These are phyloP conservation scores for Pythium guiyangense DNA, from an alignment of 352 stramenopile species.

Conservation along the genomic window DNA sequence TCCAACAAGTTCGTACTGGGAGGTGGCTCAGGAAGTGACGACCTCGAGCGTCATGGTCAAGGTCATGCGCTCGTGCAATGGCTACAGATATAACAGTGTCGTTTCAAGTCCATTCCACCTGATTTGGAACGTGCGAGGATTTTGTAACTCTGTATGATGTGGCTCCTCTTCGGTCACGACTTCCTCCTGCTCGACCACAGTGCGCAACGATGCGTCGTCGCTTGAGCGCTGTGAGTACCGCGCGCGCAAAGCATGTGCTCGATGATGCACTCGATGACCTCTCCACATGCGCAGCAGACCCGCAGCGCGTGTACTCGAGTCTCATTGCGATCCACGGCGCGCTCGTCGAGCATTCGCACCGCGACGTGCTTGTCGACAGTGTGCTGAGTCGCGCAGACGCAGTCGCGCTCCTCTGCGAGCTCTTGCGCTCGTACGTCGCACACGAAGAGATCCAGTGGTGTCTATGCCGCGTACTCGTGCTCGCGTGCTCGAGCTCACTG, in stretches of 20 bases:
- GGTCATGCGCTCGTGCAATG: too few species aligned
- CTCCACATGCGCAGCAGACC: conserved; percentile 5
- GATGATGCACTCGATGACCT: conserved; percentile 20
- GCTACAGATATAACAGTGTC: too few species aligned
- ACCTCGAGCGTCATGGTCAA: too few species aligned
- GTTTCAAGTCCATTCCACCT: too few species aligned
- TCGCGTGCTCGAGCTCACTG: conserved; percentile 14
- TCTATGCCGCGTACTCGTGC: conserved; percentile 19
- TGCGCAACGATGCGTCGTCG: too few species aligned
- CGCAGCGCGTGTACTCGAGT: conserved; percentile 26
- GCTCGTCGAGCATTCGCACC: conserved; percentile 15
- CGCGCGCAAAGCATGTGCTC: neutral
- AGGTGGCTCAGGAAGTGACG: too few species aligned
- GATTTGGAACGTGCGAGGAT: too few species aligned
- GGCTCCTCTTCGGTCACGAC: too few species aligned
- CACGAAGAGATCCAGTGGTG: conserved; percentile 44
- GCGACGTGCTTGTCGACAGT: conserved; percentile 9
- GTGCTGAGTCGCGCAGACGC: conserved; percentile 13
- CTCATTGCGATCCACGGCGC: conserved; percentile 18
- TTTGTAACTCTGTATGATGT: too few species aligned
- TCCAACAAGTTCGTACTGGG: too few species aligned
- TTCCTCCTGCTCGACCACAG: too few species aligned
- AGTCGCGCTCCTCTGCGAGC: conserved; percentile 16
- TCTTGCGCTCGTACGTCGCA: conserved; percentile 16
- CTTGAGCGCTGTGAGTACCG: too few species aligned